Percentiles rank a stretch among this genome's conserved stretches.
Evolutionary conservation across 163 green algal genomes (phyloP).

Genomic region (Coccomyxa subellipsoidea): DNA sequence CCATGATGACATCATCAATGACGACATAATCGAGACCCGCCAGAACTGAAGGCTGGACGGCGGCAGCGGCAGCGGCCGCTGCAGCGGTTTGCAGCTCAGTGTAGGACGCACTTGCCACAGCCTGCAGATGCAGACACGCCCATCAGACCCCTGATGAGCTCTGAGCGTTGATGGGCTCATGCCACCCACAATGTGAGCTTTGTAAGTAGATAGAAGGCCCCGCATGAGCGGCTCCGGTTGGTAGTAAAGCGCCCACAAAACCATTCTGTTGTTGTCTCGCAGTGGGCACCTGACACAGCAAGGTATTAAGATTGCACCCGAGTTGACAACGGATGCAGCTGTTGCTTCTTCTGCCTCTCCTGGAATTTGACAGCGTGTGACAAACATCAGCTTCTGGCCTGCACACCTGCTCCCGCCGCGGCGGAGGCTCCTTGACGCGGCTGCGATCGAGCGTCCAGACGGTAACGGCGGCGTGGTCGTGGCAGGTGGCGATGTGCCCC

Average conservation of each 20-base stretch:
- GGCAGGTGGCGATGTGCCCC: slow-evolving; percentile 33
- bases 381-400: too few relatives aligned
- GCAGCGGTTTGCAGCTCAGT: not conserved
- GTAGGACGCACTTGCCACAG: not conserved
- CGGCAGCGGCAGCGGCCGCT: not conserved
- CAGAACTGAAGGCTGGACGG: not conserved
- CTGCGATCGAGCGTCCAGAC: slow-evolving; percentile 43
- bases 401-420: not conserved
- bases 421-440: not conserved
- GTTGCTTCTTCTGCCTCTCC: too few relatives aligned
- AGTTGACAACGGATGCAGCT: not conserved
- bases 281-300: not conserved
- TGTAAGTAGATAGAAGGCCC: not conserved
- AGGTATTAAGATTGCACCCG: not conserved
- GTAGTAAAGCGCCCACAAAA: not conserved
- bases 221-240: not conserved
- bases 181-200: not conserved
- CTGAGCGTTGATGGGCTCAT: too few relatives aligned
- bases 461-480: slow-evolving; percentile 43
- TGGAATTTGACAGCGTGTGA: too few relatives aligned
- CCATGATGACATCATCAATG: not conserved
- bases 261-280: not conserved
- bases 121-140: slow-evolving; percentile 2
- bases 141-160: too few relatives aligned
- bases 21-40: not conserved